Percentiles rank a stretch among this genome's conserved stretches.
These are phyloP conservation scores for Scalesia atractyloides DNA, from an alignment of 129 eudicot genomes.

Conservation along the genomic window DNA sequence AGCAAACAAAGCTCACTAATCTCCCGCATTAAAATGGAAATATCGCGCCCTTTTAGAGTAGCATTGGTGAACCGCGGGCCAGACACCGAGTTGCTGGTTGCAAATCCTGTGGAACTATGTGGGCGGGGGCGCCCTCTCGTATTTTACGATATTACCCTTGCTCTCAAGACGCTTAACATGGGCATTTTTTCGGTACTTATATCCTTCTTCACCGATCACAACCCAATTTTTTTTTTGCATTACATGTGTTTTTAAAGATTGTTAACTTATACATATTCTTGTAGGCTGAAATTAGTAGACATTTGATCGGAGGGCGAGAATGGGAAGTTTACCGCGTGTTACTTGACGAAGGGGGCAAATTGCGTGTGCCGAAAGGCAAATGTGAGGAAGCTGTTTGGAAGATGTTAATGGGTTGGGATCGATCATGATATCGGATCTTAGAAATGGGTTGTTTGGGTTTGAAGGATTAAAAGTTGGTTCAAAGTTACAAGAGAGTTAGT, in stretches of 20 bases:
- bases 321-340: constrained; percentile 86
- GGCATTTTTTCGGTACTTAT: constrained; percentile 68
- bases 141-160: constrained; percentile 28
- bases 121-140: constrained; percentile 77
- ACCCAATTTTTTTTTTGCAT: neutral
- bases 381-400: constrained; percentile 71
- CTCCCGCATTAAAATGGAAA: constrained; percentile 64
- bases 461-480: neutral
- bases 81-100: constrained; percentile 75
- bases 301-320: constrained; percentile 66
- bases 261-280: neutral
- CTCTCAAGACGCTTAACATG: constrained; percentile 43
- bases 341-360: constrained; percentile 65
- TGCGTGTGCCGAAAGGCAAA: constrained; percentile 38
- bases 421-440: neutral
- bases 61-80: constrained; percentile 79
- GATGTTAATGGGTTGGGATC: constrained; percentile 72
- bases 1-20: constrained; percentile 50
- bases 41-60: constrained; percentile 58
- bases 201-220: neutral
- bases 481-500: neutral
- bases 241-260: neutral
- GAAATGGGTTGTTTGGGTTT: neutral
- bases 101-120: constrained; percentile 83
- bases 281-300: constrained; percentile 77